Evolutionary conservation across 2,329 filamentous ascomycete genomes (phyloP).

Genomic region (Acephala macrosclerotiorum): DNA sequence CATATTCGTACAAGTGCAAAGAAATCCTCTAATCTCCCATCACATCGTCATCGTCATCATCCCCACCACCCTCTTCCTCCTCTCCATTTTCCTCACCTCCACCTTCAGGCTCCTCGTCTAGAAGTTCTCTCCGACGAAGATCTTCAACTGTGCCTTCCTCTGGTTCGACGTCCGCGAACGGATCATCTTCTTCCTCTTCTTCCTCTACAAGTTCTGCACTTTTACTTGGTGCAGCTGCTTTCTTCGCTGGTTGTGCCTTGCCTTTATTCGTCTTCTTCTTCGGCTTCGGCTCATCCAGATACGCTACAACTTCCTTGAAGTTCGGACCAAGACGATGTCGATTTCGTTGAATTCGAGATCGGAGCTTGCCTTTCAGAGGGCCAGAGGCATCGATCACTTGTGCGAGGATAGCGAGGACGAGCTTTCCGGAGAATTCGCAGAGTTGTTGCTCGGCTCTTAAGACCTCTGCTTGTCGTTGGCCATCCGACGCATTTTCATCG

Average conservation of each 20-base stretch:
- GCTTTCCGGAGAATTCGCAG: slow-evolving; percentile 84
- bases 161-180: slow-evolving; percentile 57
- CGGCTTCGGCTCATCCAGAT: slow-evolving; percentile 74
- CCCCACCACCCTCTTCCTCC: slow-evolving; percentile 39
- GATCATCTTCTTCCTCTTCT: slow-evolving; percentile 44
- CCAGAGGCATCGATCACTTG: slow-evolving; percentile 74
- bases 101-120: slow-evolving; percentile 55
- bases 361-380: slow-evolving; percentile 67
- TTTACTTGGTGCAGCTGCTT: slow-evolving; percentile 48
- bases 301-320: slow-evolving; percentile 83
- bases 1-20: slow-evolving; percentile 7
- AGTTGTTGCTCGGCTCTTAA: slow-evolving; percentile 85
- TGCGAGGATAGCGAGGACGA: slow-evolving; percentile 81
- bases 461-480: slow-evolving; percentile 67
- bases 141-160: slow-evolving; percentile 68
- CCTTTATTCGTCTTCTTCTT: slow-evolving; percentile 49
- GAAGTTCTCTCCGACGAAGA: slow-evolving; percentile 59
- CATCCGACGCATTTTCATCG: slow-evolving; percentile 60
- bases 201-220: slow-evolving; percentile 41
- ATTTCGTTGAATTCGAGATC: slow-evolving; percentile 79
- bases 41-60: slow-evolving; percentile 48
- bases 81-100: slow-evolving; percentile 49
- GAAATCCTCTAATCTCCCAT: slow-evolving; percentile 49
- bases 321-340: slow-evolving; percentile 81
- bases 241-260: slow-evolving; percentile 53